These are phyloP conservation scores for Crithidia acanthocephali DNA, from an alignment of 208 protist genomes.

Conservation along the genomic window DNA sequence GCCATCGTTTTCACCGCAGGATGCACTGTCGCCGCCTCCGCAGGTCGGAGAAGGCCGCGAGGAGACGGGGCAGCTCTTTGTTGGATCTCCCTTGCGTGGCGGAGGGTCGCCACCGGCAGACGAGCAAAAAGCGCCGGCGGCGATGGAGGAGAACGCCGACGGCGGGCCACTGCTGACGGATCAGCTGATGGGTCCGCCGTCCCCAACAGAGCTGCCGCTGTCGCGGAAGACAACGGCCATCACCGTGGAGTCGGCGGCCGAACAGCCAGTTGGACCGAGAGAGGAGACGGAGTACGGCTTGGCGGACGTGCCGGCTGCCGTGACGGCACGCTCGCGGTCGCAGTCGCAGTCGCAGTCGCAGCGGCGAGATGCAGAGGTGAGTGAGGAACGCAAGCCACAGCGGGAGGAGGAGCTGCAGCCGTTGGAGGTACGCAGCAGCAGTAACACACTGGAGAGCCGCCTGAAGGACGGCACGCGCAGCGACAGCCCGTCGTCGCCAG, in stretches of 20 bases:
- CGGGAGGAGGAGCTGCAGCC: not conserved
- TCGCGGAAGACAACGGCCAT: not conserved
- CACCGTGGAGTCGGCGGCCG: not conserved
- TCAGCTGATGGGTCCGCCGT: conserved; percentile 11
- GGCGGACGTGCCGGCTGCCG: not conserved
- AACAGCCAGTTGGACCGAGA: not conserved
- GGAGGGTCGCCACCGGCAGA: not conserved
- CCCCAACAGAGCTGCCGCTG: not conserved
- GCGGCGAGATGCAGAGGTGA: not conserved
- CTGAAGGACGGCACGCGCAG: conserved; percentile 2
- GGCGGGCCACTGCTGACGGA: conserved; percentile 17
- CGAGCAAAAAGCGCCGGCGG: not conserved
- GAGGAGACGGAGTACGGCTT: not conserved
- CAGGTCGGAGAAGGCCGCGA: not conserved
- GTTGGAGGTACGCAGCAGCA: not conserved
- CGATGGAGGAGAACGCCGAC: not conserved
- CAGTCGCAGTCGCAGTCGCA: not conserved
- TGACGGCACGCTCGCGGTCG: not conserved
- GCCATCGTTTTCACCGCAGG: not conserved
- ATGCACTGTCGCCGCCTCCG: not conserved
- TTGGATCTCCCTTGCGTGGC: not conserved
- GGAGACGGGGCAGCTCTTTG: not conserved
- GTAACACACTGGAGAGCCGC: conserved; percentile 12
- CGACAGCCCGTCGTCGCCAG: conserved; percentile 8
- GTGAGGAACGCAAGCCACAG: too few relatives aligned